Base-by-base conservation (phyloP, 148 eudicot species). In the Amaranthus hypochondriacus region DNA sequence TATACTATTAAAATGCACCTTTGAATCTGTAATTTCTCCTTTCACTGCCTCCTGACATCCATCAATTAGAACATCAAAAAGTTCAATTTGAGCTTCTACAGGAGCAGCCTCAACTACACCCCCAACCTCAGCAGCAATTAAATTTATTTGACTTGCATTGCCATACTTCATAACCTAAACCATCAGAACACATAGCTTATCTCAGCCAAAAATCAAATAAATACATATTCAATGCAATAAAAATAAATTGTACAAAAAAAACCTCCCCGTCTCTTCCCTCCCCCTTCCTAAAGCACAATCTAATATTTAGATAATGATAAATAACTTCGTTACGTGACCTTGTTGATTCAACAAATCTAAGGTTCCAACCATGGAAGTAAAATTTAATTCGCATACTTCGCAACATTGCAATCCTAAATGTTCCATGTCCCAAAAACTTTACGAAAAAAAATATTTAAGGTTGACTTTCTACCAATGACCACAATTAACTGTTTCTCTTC, bases 111-210 rank as follows among this genome's bases (percentile, higher is more conserved):
- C 96, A 83, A 96, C 80, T 13, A 82, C 77, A 49, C 99, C 99
- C 68, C 99, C 97, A 74, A 92, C 96, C 85, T 96, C 99, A 53
- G 88, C 84, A 28, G 87, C 89, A 76, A 96, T 88, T 69, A 79
- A 82, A 83, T 84, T 81, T 62, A 96, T 90, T 75, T 96, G 97
- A 82, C 89, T 92, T 39, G 90, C 88, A 75, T 83, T 90, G 71
- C 99, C 99, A 73, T 90, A 96, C 86, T 96, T 96, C 88, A 92
- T 92, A 62, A 89, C 97, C 99, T 96, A 78, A 61, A 68, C 60
- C 76, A 72, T 13, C 55, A 75, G 68, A 52, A 4, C 8, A 70
- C 13, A 56, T 10, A 11, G 46, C 5, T 56, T 57, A 69, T 47
- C n/a, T 68, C 61, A 78, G 57, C 48, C 48, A 52, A 8, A 48